Base-by-base conservation (phyloP, 495 filamentous ascomycete genomes). In the Penicillium bovifimosum region DNA sequence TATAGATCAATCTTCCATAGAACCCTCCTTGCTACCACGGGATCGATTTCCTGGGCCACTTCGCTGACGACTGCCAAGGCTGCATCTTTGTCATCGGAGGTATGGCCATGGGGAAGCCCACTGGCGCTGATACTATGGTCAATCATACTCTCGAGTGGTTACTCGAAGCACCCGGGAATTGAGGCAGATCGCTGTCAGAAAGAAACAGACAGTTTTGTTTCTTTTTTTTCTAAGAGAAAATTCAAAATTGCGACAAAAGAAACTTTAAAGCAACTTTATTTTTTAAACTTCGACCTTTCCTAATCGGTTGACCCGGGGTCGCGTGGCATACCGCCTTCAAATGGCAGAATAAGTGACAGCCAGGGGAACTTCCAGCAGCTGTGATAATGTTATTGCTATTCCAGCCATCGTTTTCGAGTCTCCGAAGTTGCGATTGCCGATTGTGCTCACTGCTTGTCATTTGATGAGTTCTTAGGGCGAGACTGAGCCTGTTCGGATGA, bases 1-100 rank as follows among this genome's bases (percentile, higher is more conserved):
- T 84, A 84, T 47, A 69, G 55, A 63, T 89, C 86, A 39, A 88
- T 88, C 70, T 88, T 89, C n/a, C 79, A 68, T 46, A 85, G 55
- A 14, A 84, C 84, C n/a, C 80, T 69, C 20, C 64, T 71, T 14
- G 75, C 78, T 0, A 81, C 61, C 0, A 55, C 67, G 1, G 76
- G 76, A 59, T 85, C 80, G 33, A 86, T 72, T 5, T 65, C 68
- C 41, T 70, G 63, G 0, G 77, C 73, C 50, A 76, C 65, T 36
- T 82, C 76, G 44, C 79, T 72, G 13, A 81, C 76, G 10, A 81
- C 65, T 0, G 68, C 71, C 32, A 75, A 59, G 3, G 79, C 72
- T 8, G 64, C 64, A 62, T 78, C 75, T 52, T 77, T 76, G 16
- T 74, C n/a, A n/a, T n/a, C 73, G n/a, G 56, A 49, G 35, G n/a